Evolutionary conservation across 2,329 filamentous ascomycete genomes (phyloP).

Genomic region (Xylaria sp.): DNA sequence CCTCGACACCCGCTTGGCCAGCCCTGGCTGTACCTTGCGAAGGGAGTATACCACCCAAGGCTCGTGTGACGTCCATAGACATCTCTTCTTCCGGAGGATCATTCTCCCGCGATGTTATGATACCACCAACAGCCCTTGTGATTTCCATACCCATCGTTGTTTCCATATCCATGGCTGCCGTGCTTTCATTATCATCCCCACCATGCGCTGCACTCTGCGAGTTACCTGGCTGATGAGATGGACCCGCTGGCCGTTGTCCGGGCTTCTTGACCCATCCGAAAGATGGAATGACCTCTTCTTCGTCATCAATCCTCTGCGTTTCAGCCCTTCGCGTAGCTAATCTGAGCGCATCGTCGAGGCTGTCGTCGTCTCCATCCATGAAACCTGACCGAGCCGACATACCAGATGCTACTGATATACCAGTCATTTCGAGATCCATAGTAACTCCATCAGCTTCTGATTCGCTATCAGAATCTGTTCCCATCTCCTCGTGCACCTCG

Average conservation of each 20-base stretch:
- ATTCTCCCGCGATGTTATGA: conserved; percentile 46
- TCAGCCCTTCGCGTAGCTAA: conserved; percentile 78
- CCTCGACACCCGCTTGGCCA: conserved; percentile 32
- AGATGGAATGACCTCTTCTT: conserved; percentile 75
- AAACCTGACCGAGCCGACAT: conserved; percentile 58
- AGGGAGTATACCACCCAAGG: conserved; percentile 77
- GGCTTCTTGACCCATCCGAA: conserved; percentile 75
- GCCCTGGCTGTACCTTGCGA: conserved; percentile 41
- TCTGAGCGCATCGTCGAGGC: conserved; percentile 77
- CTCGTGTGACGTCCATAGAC: conserved; percentile 93
- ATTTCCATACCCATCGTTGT: conserved; percentile 62
- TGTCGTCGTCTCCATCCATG: conserved; percentile 70
- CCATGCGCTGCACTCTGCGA: conserved; percentile 31
- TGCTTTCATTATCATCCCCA: conserved; percentile 43
- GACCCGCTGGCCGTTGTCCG: conserved; percentile 39
- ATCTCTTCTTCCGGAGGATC: conserved; percentile 68
- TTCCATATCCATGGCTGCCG: conserved; percentile 60
- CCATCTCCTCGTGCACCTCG: conserved; percentile 57
- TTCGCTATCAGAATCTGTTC: conserved; percentile 53
- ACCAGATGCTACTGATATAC: conserved; percentile 68
- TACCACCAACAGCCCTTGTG: conserved; percentile 61
- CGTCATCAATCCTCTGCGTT: conserved; percentile 69
- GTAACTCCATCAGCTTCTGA: conserved; percentile 76
- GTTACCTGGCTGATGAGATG: conserved; percentile 53
- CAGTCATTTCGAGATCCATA: conserved; percentile 77